Percentiles rank a stretch among this genome's conserved stretches.
phyloP scores from a whole-genome alignment of 257 asterid species.

The Primulina eburnea region DNA sequence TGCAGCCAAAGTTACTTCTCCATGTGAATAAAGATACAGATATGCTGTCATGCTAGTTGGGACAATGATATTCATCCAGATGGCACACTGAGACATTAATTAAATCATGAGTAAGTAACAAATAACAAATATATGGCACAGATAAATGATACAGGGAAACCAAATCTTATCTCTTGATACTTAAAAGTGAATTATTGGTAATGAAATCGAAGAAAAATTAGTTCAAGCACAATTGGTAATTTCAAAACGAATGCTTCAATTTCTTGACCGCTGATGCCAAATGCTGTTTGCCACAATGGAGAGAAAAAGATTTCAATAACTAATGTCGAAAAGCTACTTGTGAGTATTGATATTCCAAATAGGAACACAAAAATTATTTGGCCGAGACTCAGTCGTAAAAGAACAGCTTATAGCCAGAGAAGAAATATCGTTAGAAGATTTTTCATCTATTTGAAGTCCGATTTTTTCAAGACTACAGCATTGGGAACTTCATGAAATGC shows the following conservation, averaged over 20 bases:
- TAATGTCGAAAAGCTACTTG: neutral
- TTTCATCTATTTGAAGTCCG: slow-evolving; percentile 9
- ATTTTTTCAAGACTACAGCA: neutral
- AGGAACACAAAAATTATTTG: neutral
- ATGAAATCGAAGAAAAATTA: slow-evolving; percentile 4
- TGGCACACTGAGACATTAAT: slow-evolving; percentile 74
- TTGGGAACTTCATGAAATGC: slow-evolving; percentile 2
- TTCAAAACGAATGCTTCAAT: slow-evolving; percentile 14
- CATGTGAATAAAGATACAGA: slow-evolving; percentile 93
- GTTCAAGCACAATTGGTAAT: slow-evolving; percentile 3
- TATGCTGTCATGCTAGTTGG: slow-evolving; percentile 99
- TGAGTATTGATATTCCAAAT: neutral
- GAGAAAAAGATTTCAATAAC: neutral
- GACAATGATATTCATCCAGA: slow-evolving; percentile 95
- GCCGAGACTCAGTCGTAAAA: too few relatives aligned
- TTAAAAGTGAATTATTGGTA: slow-evolving; percentile 1
- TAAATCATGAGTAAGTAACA: slow-evolving; percentile 18
- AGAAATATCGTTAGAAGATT: neutral
- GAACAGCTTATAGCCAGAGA: too few relatives aligned
- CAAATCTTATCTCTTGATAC: slow-evolving; percentile 13
- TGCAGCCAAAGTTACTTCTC: slow-evolving; percentile 96
- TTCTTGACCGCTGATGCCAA: slow-evolving; percentile 9
- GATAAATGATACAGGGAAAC: slow-evolving; percentile 16
- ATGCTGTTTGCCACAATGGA: neutral
- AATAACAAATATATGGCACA: slow-evolving; percentile 21